Evolutionary conservation across 495 filamentous ascomycete genomes (phyloP).

Genomic region (Neurospora sp.): DNA sequence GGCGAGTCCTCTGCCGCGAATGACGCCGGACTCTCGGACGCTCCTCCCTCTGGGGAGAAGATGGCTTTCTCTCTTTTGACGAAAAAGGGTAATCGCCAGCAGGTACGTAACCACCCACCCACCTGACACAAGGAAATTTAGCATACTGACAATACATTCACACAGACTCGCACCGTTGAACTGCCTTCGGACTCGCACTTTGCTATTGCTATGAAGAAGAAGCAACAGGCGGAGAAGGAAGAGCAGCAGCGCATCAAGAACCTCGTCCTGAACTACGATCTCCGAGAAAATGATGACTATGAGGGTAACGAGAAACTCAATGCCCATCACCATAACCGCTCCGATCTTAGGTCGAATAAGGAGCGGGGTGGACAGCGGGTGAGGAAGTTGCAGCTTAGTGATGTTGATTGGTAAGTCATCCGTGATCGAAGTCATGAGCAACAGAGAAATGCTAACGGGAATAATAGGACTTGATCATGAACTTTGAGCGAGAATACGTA

Average conservation of each 20-base stretch:
- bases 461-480: constrained; percentile 10
- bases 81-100: constrained; percentile 90
- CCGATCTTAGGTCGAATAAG: constrained; percentile 57
- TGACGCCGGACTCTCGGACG: constrained; percentile 17
- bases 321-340: constrained; percentile 37
- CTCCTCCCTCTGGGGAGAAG: constrained; percentile 27
- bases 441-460: neutral
- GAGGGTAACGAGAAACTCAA: constrained; percentile 41
- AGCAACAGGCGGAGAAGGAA: constrained; percentile 88
- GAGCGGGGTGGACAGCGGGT: constrained; percentile 73
- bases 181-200: constrained; percentile 91
- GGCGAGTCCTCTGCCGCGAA: constrained; percentile 16
- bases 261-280: constrained; percentile 91
- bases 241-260: constrained; percentile 98
- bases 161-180: constrained; percentile 84
- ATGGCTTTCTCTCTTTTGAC: constrained; percentile 97
- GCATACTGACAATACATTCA: neutral
- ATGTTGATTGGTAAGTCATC: constrained; percentile 83
- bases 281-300: constrained; percentile 63
- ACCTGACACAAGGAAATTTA: neutral
- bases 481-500: neutral
- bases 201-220: constrained; percentile 87
- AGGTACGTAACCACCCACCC: constrained; percentile 42
- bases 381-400: constrained; percentile 85
- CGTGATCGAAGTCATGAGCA: neutral